phyloP scores from a whole-genome alignment of 805 yeast species.

The Komagataella ulmi region DNA sequence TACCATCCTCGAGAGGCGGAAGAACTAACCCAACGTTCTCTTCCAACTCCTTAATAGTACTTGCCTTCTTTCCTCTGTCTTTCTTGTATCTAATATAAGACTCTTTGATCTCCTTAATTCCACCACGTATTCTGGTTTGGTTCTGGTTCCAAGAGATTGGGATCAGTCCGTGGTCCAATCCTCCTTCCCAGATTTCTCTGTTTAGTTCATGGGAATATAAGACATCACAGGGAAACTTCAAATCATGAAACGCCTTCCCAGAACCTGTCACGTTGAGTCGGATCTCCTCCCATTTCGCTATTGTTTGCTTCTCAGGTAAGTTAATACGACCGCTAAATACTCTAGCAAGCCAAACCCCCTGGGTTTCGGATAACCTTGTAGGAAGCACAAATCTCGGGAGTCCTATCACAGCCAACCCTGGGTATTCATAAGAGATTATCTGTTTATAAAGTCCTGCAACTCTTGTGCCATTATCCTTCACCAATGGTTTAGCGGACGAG shows the following conservation, averaged over 20 bases:
- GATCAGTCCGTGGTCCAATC: slow-evolving; percentile 26
- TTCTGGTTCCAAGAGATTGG: slow-evolving; percentile 41
- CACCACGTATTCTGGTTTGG: slow-evolving; percentile 27
- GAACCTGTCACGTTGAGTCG: slow-evolving; percentile 27
- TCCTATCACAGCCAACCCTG: slow-evolving; percentile 51
- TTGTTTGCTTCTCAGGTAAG: slow-evolving; percentile 34
- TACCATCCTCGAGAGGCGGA: slow-evolving; percentile 11
- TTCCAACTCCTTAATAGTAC: slow-evolving; percentile 23
- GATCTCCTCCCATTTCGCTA: slow-evolving; percentile 26
- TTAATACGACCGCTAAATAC: slow-evolving; percentile 41
- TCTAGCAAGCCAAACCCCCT: slow-evolving; percentile 52
- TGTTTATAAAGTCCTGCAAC: slow-evolving; percentile 47
- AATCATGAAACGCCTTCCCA: slow-evolving; percentile 30
- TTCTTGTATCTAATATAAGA: slow-evolving; percentile 25
- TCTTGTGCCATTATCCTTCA: slow-evolving; percentile 29
- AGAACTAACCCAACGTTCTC: slow-evolving; percentile 21
- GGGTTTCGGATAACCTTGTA: slow-evolving; percentile 46
- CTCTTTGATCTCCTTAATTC: slow-evolving; percentile 29
- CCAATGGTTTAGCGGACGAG: slow-evolving; percentile 16
- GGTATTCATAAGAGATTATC: slow-evolving; percentile 41
- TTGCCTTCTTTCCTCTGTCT: slow-evolving; percentile 24
- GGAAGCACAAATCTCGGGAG: slow-evolving; percentile 51
- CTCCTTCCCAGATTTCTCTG: slow-evolving; percentile 18
- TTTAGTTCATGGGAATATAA: slow-evolving; percentile 31
- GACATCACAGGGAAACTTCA: slow-evolving; percentile 43